These are phyloP conservation scores for Sarocladiaceae sp. DNA, from an alignment of 2,329 filamentous ascomycete species.

Conservation along the genomic window DNA sequence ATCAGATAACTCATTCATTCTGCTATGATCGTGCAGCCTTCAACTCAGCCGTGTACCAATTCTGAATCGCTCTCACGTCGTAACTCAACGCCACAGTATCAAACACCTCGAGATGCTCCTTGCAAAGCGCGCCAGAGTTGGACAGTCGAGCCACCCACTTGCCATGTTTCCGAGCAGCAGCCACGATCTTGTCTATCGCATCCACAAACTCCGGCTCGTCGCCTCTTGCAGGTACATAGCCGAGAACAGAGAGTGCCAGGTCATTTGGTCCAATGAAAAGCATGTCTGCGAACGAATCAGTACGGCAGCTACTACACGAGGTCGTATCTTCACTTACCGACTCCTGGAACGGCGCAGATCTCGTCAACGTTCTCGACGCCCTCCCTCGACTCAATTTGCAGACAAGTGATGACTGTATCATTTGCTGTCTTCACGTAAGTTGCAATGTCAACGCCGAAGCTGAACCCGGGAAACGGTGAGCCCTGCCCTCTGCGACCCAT, in stretches of 20 bases:
- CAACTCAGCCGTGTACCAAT: constrained; percentile 39
- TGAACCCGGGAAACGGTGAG: constrained; percentile 34
- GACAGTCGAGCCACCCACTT: constrained; percentile 45
- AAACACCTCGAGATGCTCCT: constrained; percentile 29
- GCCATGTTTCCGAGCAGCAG: constrained; percentile 38
- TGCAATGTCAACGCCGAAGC: constrained; percentile 28
- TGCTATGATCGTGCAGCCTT: constrained; percentile 28
- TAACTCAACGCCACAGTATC: constrained; percentile 37
- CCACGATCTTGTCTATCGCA: constrained; percentile 38
- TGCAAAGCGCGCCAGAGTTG: constrained; percentile 35
- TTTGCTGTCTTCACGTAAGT: constrained; percentile 37
- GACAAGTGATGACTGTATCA: constrained; percentile 34
- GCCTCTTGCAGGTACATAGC: constrained; percentile 37
- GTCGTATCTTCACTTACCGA: constrained; percentile 14
- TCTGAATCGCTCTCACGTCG: constrained; percentile 41
- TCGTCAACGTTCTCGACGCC: constrained; percentile 37
- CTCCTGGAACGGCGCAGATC: constrained; percentile 30
- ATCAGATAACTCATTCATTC: no score
- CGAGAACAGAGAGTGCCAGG: constrained; percentile 29
- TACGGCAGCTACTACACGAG: not conserved
- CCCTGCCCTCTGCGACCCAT: constrained; percentile 36
- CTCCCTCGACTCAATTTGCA: constrained; percentile 39
- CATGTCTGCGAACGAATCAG: constrained; percentile 22
- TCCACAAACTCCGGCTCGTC: constrained; percentile 40
- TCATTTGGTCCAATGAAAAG: constrained; percentile 41